Evolutionary conservation across 2,329 filamentous ascomycete genomes (phyloP).

Genomic region (Lasiodiplodia gonubiensis): DNA sequence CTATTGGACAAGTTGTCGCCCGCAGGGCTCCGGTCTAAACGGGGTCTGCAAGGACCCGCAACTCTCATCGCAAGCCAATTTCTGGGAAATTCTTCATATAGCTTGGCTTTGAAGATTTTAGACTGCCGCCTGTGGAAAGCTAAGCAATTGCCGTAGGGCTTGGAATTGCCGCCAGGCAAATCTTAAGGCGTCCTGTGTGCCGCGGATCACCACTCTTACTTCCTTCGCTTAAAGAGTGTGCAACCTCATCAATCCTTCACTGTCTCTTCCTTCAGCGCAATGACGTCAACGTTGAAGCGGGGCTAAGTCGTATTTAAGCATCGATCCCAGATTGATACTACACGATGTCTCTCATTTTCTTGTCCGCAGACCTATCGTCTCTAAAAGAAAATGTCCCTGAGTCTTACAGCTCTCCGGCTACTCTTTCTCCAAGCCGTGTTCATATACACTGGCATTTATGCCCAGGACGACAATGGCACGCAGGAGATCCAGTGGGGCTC

Average conservation of each 20-base stretch:
- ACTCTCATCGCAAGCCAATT: neutral
- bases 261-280: slow-evolving; percentile 8
- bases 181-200: neutral
- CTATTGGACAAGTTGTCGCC: neutral
- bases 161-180: neutral
- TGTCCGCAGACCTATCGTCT: neutral
- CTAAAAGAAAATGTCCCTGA: neutral
- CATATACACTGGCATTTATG: neutral
- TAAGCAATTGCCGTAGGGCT: neutral
- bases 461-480: neutral
- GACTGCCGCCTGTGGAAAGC: neutral
- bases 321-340: neutral
- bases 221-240: neutral
- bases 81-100: neutral
- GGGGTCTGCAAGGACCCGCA: neutral
- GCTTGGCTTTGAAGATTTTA: neutral
- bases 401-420: neutral
- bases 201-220: neutral
- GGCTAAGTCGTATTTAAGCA: neutral
- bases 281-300: slow-evolving; percentile 9
- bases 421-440: slow-evolving; percentile 3
- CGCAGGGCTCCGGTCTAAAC: neutral
- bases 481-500: slow-evolving; percentile 8
- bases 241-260: slow-evolving; percentile 4
- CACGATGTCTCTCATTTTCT: neutral